Evolutionary conservation across 768 basidiomycete genomes (phyloP).

Genomic region (Chalciporus chontae): DNA sequence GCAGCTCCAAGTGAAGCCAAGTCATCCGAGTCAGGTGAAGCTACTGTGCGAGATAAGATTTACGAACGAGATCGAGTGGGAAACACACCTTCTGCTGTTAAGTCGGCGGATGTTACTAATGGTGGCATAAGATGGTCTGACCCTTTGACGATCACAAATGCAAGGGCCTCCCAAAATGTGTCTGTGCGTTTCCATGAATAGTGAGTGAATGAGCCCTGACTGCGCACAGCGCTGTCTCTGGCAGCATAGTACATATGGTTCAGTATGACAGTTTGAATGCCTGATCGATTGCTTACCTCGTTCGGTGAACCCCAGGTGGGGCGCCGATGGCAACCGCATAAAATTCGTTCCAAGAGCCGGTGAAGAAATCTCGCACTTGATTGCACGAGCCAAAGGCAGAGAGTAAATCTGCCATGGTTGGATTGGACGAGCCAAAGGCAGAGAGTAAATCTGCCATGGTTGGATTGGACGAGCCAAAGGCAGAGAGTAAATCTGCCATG

Average conservation of each 20-base stretch:
- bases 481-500: neutral
- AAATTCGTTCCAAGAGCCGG: neutral
- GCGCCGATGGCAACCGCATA: neutral
- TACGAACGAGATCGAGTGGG: no score
- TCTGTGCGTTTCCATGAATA: neutral
- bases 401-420: no score
- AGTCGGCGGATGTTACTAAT: neutral
- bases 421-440: no score
- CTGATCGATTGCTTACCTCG: neutral
- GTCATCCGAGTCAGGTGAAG: no score
- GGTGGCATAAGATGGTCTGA: neutral
- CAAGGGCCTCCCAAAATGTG: conserved; percentile 1
- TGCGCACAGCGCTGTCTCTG: neutral
- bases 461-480: neutral
- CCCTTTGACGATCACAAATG: conserved; percentile 1
- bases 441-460: neutral
- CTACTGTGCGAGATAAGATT: no score
- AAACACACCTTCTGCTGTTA: neutral
- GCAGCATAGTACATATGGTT: neutral
- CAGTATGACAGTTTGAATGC: no score
- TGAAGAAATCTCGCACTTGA: neutral
- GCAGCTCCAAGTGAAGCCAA: no score
- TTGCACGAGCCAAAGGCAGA: neutral
- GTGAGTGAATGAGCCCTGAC: neutral
- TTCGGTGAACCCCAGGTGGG: neutral